These are phyloP conservation scores for Leccinum pellstonianum DNA, from an alignment of 768 basidiomycete species.

Conservation along the genomic window DNA sequence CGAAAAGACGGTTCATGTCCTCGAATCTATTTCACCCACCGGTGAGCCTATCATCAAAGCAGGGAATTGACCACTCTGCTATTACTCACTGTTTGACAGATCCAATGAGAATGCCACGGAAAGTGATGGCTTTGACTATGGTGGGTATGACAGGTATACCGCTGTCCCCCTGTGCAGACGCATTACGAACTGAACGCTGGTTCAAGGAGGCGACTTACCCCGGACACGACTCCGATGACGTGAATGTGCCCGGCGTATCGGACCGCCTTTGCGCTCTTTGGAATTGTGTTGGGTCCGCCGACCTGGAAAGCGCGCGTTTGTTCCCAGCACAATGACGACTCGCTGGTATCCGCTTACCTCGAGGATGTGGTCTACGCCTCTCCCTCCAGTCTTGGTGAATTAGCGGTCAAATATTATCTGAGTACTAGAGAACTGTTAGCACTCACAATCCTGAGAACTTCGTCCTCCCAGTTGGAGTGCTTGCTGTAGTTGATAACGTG, in stretches of 20 bases:
- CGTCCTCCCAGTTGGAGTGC: constrained; percentile 56
- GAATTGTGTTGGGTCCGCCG: constrained; percentile 52
- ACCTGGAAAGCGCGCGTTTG: constrained; percentile 36
- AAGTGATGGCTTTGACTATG: constrained; percentile 39
- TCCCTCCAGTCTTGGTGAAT: constrained; percentile 28
- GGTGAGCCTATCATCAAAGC: neutral
- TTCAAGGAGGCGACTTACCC: constrained; percentile 25
- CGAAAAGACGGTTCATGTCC: constrained; percentile 50
- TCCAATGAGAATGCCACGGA: constrained; percentile 57
- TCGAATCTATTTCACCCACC: constrained; percentile 40
- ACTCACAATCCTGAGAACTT: constrained; percentile 18
- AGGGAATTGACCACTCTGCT: neutral
- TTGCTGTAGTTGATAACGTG: constrained; percentile 63
- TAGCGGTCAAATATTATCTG: neutral
- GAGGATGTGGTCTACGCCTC: constrained; percentile 37
- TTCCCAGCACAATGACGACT: neutral
- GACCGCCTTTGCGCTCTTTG: constrained; percentile 40
- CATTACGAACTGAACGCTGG: no score
- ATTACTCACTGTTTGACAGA: constrained; percentile 54
- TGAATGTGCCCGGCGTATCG: constrained; percentile 45
- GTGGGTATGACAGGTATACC: constrained; percentile 34
- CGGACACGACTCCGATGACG: constrained; percentile 51
- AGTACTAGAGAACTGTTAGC: neutral
- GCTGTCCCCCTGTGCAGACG: constrained; percentile 17
- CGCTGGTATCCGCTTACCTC: constrained; percentile 10